Base-by-base conservation (phyloP, 2,329 filamentous ascomycete genomes). In the Penicillium hordei region DNA sequence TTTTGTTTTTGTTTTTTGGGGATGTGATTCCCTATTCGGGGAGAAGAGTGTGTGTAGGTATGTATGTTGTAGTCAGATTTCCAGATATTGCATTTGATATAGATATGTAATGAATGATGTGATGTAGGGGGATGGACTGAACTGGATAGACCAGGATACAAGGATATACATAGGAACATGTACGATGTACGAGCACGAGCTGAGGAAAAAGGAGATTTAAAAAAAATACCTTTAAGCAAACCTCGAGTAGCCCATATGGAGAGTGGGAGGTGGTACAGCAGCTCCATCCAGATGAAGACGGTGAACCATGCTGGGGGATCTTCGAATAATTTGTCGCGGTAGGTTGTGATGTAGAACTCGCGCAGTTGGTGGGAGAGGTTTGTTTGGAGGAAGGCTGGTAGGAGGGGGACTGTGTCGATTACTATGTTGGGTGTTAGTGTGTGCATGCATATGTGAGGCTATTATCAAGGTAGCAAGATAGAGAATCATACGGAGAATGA, bases 301-400 rank as follows among this genome's bases (percentile, higher is more conserved):
- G 73, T 75, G 68, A 89, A 89, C 81, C 84, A 89, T 4, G 77
- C 70, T 39, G 86, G 86, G 13, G 84, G 79, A 8, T 75, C 67
- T 34, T 80, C 77, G 74, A 89, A 88, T 77, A 88, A 87, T 52
- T 81, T 83, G 67, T 89, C 87, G 15, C 80, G 77, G 70, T 87
- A 88, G 1, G 80, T 87, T 1, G 75, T 68, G 59, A 87, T 77
- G 71, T 89, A 88, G 72, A 76, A 88, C 3, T 73, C 66, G 57
- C 83, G 82, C 2, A 89, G 59, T 0, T 70, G 60, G 42, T 70
- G 69, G 65, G 86, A 80, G 68, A 83, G 76, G 0, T 72, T 52
- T 0, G 82, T 82, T 48, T 77, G 78, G 9, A 86, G 63, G 38
- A 72, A 71, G 4, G 74, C 48, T 1, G 86, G 86, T 61, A 86